These are phyloP conservation scores for Cutaneotrichosporon mucoides DNA, from an alignment of 1,284 basidiomycete genomes.

Conservation along the genomic window DNA sequence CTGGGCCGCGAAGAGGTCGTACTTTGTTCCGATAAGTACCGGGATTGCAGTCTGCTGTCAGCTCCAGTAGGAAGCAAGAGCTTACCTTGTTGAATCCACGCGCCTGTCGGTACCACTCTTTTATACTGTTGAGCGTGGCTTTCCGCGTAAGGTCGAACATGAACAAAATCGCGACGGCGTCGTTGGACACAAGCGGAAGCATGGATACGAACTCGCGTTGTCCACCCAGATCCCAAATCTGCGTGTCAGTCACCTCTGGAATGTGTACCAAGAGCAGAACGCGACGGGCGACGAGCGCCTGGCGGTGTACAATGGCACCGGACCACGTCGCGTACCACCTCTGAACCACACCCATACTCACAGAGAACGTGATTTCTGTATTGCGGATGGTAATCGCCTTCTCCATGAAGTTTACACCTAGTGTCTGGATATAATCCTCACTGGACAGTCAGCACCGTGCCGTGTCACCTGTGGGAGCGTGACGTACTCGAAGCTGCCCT, in stretches of 20 bases:
- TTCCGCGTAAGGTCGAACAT: conserved; percentile 99
- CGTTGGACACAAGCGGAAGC: conserved; percentile 96
- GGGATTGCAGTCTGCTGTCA: conserved; percentile 78
- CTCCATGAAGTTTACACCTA: conserved; percentile 99
- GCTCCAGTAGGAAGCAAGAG: not conserved
- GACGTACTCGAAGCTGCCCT: conserved; percentile 78
- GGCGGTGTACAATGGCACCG: too few relatives aligned
- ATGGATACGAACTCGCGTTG: conserved; percentile 99
- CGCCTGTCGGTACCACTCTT: conserved; percentile 99
- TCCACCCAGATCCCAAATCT: conserved; percentile 96
- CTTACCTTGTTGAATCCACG: conserved; percentile 94
- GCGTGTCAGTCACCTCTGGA: conserved; percentile 2
- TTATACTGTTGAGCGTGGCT: conserved; percentile 93
- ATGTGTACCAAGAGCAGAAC: too few relatives aligned
- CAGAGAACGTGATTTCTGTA: conserved; percentile 95
- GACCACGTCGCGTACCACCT: too few relatives aligned
- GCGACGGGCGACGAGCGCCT: too few relatives aligned
- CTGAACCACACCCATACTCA: conserved; percentile 21
- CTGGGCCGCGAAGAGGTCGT: conserved; percentile 93
- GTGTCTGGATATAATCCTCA: conserved; percentile 98
- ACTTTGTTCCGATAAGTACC: conserved; percentile 95
- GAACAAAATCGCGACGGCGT: conserved; percentile 96
- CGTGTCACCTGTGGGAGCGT: not conserved
- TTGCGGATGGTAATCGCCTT: conserved; percentile 95
- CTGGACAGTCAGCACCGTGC: conserved; percentile 30